Conservation (phyloP, 306 rosid species). For the Dryas alaskensis region DNA sequence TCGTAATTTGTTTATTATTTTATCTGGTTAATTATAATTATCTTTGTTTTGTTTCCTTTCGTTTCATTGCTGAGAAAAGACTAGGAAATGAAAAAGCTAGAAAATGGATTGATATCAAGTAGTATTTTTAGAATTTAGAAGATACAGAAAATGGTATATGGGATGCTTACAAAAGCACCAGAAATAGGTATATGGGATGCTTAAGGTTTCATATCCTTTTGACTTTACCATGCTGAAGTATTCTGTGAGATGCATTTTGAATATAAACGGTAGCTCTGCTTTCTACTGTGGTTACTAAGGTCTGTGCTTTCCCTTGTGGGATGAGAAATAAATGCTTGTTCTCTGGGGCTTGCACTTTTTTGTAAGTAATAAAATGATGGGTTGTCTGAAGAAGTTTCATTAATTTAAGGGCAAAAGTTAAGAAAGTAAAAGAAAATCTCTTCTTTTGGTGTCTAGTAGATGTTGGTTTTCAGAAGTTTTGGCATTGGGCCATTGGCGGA, state of each 20-base stretch:
- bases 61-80: not conserved
- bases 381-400: not conserved
- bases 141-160: not conserved
- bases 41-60: not conserved
- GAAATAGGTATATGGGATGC: not conserved
- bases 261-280: not conserved
- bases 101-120: not conserved
- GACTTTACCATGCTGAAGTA: not conserved
- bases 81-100: not conserved
- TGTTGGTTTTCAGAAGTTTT: not conserved
- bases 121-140: not conserved
- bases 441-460: not conserved
- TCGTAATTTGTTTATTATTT: not conserved
- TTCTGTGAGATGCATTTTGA: not conserved
- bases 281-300: not conserved
- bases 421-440: not conserved
- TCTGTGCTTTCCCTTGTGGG: not conserved
- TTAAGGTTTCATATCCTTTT: slow-evolving; percentile 2
- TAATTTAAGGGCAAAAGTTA: too few species aligned
- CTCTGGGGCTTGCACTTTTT: not conserved
- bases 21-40: not conserved
- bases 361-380: not conserved
- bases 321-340: not conserved
- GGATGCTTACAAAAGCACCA: not conserved
- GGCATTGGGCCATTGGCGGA: not conserved